A percentile compares a stretch with the other conserved stretches of the same genome.
Conservation (phyloP, 805 yeast species). For the Candida berthetii region DNA sequence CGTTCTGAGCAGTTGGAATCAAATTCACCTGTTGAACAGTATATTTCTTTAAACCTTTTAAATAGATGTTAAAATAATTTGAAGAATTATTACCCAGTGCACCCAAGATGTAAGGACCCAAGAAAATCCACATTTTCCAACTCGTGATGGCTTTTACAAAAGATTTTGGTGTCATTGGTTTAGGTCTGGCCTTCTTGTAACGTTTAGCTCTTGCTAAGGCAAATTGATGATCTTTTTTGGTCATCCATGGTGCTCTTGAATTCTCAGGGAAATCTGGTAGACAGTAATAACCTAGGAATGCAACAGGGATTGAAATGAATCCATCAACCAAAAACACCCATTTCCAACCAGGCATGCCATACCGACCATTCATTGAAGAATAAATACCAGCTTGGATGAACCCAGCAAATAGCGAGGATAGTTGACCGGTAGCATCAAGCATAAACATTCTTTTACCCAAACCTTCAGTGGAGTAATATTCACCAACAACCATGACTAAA, state of each 20-base stretch:
- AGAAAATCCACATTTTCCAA: conserved; percentile 31
- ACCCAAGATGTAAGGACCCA: conserved; percentile 1
- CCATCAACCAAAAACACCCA: conserved; percentile 69
- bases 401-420: conserved; percentile 16
- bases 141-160: conserved; percentile 52
- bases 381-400: conserved; percentile 37
- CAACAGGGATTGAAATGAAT: conserved; percentile 35
- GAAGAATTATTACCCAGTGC: background rate
- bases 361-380: conserved; percentile 25
- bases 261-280: conserved; percentile 30
- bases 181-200: conserved; percentile 35
- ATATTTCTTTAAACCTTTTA: conserved; percentile 1
- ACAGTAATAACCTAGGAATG: conserved; percentile 1
- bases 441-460: conserved; percentile 3
- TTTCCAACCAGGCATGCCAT: conserved; percentile 55
- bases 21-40: conserved; percentile 2
- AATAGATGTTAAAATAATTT: conserved; percentile 1
- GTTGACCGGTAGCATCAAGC: conserved; percentile 7
- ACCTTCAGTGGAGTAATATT: conserved; percentile 2
- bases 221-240: conserved; percentile 6
- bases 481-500: conserved; percentile 4
- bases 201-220: conserved; percentile 31
- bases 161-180: conserved; percentile 52
- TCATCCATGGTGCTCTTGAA: conserved; percentile 5
- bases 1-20: conserved; percentile 5